phyloP scores from a whole-genome alignment of 805 yeast species.

The Dipodascopsis tothii region DNA sequence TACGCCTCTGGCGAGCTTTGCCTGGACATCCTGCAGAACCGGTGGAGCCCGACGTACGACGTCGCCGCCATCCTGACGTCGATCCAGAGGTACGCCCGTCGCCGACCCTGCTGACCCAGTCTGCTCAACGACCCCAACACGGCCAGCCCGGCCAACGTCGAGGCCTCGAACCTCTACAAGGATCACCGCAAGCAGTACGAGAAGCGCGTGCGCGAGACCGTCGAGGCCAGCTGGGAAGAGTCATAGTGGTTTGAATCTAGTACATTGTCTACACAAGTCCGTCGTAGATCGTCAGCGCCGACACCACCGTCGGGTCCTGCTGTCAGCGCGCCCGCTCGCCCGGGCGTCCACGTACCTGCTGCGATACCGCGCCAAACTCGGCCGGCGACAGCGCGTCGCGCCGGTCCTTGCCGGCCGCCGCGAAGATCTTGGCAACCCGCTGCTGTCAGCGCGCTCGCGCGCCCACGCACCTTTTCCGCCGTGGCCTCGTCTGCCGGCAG shows the following conservation, averaged over 20 bases:
- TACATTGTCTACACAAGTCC: slow-evolving; percentile 14
- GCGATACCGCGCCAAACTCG: slow-evolving; percentile 77
- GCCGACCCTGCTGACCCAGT: slow-evolving; percentile 19
- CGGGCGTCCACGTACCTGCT: slow-evolving; percentile 39
- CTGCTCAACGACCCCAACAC: slow-evolving; percentile 93
- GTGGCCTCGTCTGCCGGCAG: slow-evolving; percentile 84
- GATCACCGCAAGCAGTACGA: slow-evolving; percentile 91
- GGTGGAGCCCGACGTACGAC: slow-evolving; percentile 98
- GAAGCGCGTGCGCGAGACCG: slow-evolving; percentile 88
- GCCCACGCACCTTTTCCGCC: slow-evolving; percentile 52
- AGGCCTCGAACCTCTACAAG: slow-evolving; percentile 90
- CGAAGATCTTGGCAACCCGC: slow-evolving; percentile 75
- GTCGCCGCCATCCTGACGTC: slow-evolving; percentile 92
- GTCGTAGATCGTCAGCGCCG: slow-evolving; percentile 23
- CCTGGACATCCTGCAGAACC: slow-evolving; percentile 87
- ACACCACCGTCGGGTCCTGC: slow-evolving; percentile 24
- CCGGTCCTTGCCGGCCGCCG: slow-evolving; percentile 59
- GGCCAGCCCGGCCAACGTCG: slow-evolving; percentile 94
- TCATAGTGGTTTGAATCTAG: background rate
- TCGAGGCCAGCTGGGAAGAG: slow-evolving; percentile 80
- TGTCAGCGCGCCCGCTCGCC: background rate
- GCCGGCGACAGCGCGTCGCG: slow-evolving; percentile 67
- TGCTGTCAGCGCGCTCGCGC: background rate
- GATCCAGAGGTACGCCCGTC: slow-evolving; percentile 53
- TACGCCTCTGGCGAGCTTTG: slow-evolving; percentile 93